A percentile compares a stretch with the other conserved stretches of the same genome.
Evolutionary conservation across 148 eudicot genomes (phyloP).

Genomic region (Bassia scoparia): DNA sequence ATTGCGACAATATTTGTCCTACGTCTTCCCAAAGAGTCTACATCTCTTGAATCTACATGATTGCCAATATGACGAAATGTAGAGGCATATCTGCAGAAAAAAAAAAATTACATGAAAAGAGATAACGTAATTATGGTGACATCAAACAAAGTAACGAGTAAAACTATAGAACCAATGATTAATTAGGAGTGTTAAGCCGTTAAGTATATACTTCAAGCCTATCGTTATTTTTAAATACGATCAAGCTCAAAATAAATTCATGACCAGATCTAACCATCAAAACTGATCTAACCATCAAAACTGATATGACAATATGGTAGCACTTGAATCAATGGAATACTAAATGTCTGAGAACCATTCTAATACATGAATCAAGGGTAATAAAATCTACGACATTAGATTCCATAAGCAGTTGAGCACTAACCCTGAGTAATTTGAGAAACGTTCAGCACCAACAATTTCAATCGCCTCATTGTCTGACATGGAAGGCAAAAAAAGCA

Average conservation of each 20-base stretch:
- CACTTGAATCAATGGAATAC: neutral
- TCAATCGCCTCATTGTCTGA: conserved; percentile 95
- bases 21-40: conserved; percentile 68
- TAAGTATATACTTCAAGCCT: too few relatives aligned
- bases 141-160: neutral
- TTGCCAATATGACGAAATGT: conserved; percentile 77
- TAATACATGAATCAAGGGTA: neutral
- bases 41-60: conserved; percentile 48
- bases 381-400: conserved; percentile 1
- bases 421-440: conserved; percentile 80
- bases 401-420: conserved; percentile 39
- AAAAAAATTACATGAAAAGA: conserved; percentile 1
- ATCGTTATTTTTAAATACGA: too few relatives aligned
- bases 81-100: conserved; percentile 59
- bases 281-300: too few relatives aligned
- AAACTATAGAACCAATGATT: too few relatives aligned
- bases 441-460: conserved; percentile 80
- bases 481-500: conserved; percentile 94
- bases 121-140: neutral
- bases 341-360: neutral
- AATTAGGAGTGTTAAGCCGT: too few relatives aligned
- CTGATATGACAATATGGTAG: neutral
- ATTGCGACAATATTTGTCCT: conserved; percentile 75
- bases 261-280: too few relatives aligned
- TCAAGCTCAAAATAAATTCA: too few relatives aligned